phyloP scores from a whole-genome alignment of 805 yeast species.

The Yarrowia alimentaria region DNA sequence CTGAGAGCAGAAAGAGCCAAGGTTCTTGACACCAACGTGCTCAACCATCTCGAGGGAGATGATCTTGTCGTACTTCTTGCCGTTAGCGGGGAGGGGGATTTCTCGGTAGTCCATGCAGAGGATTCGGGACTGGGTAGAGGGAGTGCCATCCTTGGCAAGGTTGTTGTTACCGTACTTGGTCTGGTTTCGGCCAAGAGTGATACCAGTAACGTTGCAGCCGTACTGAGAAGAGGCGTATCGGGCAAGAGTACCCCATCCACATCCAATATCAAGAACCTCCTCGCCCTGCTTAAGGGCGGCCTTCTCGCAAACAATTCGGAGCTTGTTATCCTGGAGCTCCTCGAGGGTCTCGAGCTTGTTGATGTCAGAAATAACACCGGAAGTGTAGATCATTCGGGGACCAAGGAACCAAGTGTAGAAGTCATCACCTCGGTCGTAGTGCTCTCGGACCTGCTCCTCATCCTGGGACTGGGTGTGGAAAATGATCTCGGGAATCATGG shows the following conservation, averaged over 20 bases:
- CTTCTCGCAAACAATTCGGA: slow-evolving; percentile 83
- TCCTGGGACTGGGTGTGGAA: slow-evolving; percentile 91
- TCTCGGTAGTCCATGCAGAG: slow-evolving; percentile 88
- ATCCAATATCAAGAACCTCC: slow-evolving; percentile 76
- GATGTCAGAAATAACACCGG: slow-evolving; percentile 77
- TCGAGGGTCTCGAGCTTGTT: slow-evolving; percentile 65
- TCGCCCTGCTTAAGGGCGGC: slow-evolving; percentile 73
- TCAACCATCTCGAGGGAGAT: slow-evolving; percentile 94
- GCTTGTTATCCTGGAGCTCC: slow-evolving; percentile 81
- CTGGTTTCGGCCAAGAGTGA: slow-evolving; percentile 87
- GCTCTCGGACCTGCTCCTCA: slow-evolving; percentile 94
- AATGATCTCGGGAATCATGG: slow-evolving; percentile 90
- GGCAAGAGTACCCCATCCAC: slow-evolving; percentile 96
- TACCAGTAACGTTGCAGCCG: slow-evolving; percentile 85
- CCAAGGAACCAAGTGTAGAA: slow-evolving; percentile 93
- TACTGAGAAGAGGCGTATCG: slow-evolving; percentile 76
- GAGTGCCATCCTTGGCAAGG: slow-evolving; percentile 65
- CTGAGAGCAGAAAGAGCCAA: slow-evolving; percentile 70
- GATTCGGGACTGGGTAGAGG: slow-evolving; percentile 66
- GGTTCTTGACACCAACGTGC: slow-evolving; percentile 90
- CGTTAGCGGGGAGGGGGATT: slow-evolving; percentile 68
- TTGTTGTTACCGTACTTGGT: slow-evolving; percentile 82
- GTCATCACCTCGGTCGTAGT: slow-evolving; percentile 95
- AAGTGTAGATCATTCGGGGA: slow-evolving; percentile 90
- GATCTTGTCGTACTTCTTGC: slow-evolving; percentile 71